Conservation (phyloP, 2,329 filamentous ascomycete species). For the Verticillium klebahnii region DNA sequence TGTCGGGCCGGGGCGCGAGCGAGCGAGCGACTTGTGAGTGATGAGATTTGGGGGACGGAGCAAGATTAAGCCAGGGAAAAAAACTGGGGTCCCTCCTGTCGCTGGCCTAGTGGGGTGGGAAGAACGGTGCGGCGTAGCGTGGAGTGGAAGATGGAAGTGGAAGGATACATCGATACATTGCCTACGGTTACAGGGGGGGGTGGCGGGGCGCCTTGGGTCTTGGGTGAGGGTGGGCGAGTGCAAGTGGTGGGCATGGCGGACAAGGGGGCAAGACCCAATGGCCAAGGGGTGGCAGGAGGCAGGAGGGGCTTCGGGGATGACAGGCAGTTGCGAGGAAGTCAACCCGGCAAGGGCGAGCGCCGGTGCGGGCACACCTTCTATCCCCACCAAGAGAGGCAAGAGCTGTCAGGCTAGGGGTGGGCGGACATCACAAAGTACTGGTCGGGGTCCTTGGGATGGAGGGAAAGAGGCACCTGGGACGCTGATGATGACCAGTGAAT, state of each 20-base stretch:
- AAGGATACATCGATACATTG: neutral
- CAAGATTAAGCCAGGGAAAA: neutral
- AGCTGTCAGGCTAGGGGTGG: neutral
- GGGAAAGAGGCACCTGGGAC: neutral
- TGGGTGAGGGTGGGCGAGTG: no score
- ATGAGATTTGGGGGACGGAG: neutral
- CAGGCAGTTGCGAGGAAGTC: neutral
- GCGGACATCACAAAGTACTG: neutral
- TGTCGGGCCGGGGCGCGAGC: neutral
- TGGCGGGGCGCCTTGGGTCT: neutral
- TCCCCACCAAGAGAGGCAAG: neutral
- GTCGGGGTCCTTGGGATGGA: neutral
- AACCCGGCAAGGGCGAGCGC: neutral
- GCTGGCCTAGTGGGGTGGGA: neutral
- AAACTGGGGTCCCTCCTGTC: neutral
- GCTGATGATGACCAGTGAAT: no score
- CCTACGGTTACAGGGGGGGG: neutral
- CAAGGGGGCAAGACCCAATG: neutral
- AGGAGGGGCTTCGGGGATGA: neutral
- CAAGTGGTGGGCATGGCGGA: no score
- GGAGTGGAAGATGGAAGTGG: neutral
- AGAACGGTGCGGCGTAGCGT: neutral
- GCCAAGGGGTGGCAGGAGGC: neutral
- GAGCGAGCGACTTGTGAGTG: neutral
- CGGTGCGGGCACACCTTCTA: neutral